Evolutionary conservation across 495 filamentous ascomycete species (phyloP).

Genomic region (Sordaria brevicollis): DNA sequence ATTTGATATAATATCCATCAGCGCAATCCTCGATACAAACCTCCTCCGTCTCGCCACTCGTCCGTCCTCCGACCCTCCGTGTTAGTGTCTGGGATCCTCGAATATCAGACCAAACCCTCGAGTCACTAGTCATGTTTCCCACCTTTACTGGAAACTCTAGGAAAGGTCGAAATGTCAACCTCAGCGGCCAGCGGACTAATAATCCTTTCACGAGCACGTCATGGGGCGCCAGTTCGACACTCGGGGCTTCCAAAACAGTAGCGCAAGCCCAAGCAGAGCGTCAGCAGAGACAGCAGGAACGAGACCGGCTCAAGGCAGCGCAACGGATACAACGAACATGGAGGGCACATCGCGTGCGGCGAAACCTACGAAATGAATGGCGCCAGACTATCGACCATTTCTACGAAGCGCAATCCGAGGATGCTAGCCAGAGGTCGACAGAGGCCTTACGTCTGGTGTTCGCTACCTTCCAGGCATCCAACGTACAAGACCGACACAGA

Average conservation of each 20-base stretch:
- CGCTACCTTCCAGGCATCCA: slow-evolving; percentile 17
- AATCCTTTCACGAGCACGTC: slow-evolving; percentile 60
- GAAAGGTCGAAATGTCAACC: slow-evolving; percentile 81
- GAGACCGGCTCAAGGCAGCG: slow-evolving; percentile 65
- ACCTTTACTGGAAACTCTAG: slow-evolving; percentile 83
- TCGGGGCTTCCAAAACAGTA: slow-evolving; percentile 64
- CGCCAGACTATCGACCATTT: slow-evolving; percentile 59
- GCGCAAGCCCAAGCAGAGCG: slow-evolving; percentile 81
- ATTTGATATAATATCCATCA: not conserved
- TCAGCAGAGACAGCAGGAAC: slow-evolving; percentile 65
- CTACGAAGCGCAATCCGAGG: slow-evolving; percentile 13
- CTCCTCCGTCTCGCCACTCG: not conserved
- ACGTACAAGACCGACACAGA: slow-evolving; percentile 24
- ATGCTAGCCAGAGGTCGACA: slow-evolving; percentile 14
- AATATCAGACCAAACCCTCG: not conserved
- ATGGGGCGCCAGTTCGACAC: slow-evolving; percentile 31
- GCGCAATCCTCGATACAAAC: not conserved
- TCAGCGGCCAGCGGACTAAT: slow-evolving; percentile 65
- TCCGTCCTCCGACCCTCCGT: not conserved
- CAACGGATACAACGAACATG: slow-evolving; percentile 70
- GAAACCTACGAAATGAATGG: slow-evolving; percentile 43
- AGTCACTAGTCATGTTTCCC: slow-evolving; percentile 56
- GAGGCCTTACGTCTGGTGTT: slow-evolving; percentile 27
- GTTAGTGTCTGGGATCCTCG: not conserved
- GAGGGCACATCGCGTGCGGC: slow-evolving; percentile 65